phyloP scores from a whole-genome alignment of 371 early-diverging fungal species.

The Apophysomyces ossiformis region DNA sequence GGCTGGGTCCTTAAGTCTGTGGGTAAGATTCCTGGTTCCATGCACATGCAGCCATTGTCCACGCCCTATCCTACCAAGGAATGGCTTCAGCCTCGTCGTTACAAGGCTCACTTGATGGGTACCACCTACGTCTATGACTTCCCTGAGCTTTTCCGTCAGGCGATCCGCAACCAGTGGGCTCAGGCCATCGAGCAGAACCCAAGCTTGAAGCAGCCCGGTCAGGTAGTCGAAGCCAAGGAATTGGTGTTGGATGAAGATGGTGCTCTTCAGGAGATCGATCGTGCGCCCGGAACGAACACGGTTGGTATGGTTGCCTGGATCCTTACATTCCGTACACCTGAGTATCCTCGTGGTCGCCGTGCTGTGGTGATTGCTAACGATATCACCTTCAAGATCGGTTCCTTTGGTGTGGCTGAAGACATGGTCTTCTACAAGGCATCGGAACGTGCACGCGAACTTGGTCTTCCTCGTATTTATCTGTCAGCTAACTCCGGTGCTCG shows the following conservation, averaged over 20 bases:
- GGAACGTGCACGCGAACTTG: conserved; percentile 82
- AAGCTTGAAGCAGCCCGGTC: conserved; percentile 58
- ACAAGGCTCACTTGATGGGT: conserved; percentile 97
- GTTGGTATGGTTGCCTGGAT: conserved; percentile 98
- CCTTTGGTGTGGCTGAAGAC: conserved; percentile 97
- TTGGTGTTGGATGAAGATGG: conserved; percentile 86
- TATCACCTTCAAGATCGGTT: conserved; percentile 96
- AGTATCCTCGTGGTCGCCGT: conserved; percentile 89
- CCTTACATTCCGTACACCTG: conserved; percentile 89
- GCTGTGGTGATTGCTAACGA: conserved; percentile 98
- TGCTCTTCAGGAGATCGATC: conserved; percentile 76
- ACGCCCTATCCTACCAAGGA: conserved; percentile 93
- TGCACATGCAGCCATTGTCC: conserved; percentile 84
- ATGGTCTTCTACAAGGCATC: conserved; percentile 92
- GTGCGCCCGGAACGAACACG: conserved; percentile 90
- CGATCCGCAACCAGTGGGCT: conserved; percentile 78
- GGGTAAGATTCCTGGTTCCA: conserved; percentile 73
- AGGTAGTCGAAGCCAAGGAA: conserved; percentile 81
- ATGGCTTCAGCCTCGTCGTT: conserved; percentile 95
- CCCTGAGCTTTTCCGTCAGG: conserved; percentile 93
- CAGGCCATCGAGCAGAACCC: conserved; percentile 64
- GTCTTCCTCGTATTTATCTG: conserved; percentile 95
- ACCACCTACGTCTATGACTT: conserved; percentile 99
- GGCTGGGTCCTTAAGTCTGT: conserved; percentile 80
- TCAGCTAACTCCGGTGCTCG: conserved; percentile 99